Conservation (phyloP, 2,329 filamentous ascomycete genomes). For the Grosmannia serpens region DNA sequence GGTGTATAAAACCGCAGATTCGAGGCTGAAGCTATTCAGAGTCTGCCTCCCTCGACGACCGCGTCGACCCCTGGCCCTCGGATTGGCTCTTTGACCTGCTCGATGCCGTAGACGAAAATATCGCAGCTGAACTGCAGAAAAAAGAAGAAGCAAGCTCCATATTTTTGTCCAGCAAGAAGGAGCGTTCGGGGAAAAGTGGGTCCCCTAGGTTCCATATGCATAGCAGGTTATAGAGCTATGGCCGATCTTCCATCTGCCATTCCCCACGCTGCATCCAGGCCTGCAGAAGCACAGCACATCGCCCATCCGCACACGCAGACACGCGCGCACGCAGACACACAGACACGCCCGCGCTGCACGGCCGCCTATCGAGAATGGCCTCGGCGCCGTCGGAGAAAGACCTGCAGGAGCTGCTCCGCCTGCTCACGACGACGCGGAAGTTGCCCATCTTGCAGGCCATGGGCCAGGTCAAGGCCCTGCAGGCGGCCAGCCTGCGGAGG, state of each 20-base stretch:
- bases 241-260: neutral
- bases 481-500: slow-evolving; percentile 43
- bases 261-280: neutral
- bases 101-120: neutral
- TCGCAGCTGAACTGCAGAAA: neutral
- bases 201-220: neutral
- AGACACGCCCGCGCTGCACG: neutral
- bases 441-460: slow-evolving; percentile 48
- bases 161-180: neutral
- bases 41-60: neutral
- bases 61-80: neutral
- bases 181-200: neutral
- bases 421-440: slow-evolving; percentile 44
- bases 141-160: neutral
- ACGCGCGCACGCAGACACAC: too few species aligned
- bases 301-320: neutral
- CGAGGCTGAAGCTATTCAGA: neutral
- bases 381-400: slow-evolving; percentile 34
- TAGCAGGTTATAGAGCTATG: neutral
- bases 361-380: neutral
- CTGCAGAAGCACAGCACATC: neutral
- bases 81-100: too few species aligned
- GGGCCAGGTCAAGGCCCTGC: slow-evolving; percentile 45
- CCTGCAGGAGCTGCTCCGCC: slow-evolving; percentile 48
- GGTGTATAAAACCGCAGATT: neutral